Evolutionary conservation across 306 rosid genomes (phyloP).

Genomic region (Gillenia trifoliata): DNA sequence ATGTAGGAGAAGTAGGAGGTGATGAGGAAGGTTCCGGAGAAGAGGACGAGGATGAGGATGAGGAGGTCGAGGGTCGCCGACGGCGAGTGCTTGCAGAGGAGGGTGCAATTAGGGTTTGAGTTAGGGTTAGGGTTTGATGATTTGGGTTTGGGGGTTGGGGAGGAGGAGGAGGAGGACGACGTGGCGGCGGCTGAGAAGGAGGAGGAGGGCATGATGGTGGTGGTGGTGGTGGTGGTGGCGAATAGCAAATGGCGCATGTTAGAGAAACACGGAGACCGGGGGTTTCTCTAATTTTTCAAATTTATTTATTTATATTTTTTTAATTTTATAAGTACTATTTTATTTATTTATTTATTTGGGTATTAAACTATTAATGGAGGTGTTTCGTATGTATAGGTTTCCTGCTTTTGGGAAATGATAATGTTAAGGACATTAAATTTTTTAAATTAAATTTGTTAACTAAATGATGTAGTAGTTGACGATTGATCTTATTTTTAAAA

Average conservation of each 20-base stretch:
- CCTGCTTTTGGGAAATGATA: neutral
- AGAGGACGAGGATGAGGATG: constrained; percentile 72
- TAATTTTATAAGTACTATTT: neutral
- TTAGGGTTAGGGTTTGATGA: constrained; percentile 29
- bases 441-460: no score
- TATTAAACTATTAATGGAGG: neutral
- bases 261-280: constrained; percentile 16
- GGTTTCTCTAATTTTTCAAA: neutral
- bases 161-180: constrained; percentile 19
- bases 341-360: neutral
- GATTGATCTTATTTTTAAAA: no score
- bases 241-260: constrained; percentile 48
- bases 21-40: constrained; percentile 76
- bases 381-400: neutral
- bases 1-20: constrained; percentile 86
- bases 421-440: no score
- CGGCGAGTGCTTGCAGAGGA: constrained; percentile 71
- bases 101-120: constrained; percentile 28
- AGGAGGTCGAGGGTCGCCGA: constrained; percentile 88
- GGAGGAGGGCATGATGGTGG: constrained; percentile 28
- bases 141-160: constrained; percentile 39
- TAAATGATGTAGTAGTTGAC: no score
- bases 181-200: constrained; percentile 25
- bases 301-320: neutral
- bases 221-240: constrained; percentile 21